A percentile compares a stretch with the other conserved stretches of the same genome.
Evolutionary conservation across 257 asterid species (phyloP).

Genomic region (Solanum corneliomulleri): DNA sequence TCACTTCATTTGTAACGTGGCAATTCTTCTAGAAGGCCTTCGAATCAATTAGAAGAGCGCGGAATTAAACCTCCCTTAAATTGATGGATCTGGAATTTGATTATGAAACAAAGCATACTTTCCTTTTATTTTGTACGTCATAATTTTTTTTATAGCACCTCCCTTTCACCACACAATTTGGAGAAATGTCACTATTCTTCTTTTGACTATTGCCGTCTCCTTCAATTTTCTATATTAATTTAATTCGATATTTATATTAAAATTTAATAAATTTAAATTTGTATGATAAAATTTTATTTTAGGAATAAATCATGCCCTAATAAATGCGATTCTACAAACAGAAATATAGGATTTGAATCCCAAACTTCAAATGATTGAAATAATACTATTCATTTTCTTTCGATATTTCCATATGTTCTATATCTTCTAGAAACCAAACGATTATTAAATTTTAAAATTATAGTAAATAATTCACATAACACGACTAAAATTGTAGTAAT

Average conservation of each 20-base stretch:
- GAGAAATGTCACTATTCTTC: constrained; percentile 7
- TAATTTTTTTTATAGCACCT: background rate
- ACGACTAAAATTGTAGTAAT: background rate
- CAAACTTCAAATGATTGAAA: background rate
- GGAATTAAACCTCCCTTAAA: no score
- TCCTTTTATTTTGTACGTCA: background rate
- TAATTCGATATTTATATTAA: background rate
- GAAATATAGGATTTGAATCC: background rate
- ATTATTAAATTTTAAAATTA: background rate
- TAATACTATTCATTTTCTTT: background rate
- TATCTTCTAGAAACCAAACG: background rate
- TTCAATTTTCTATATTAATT: background rate
- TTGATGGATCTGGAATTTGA: no score
- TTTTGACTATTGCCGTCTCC: background rate
- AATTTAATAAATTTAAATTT: background rate
- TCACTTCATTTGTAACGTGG: background rate
- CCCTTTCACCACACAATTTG: constrained; percentile 8
- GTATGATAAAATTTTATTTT: accelerated
- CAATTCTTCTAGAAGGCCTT: constrained; percentile 22
- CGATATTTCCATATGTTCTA: background rate
- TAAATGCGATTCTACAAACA: background rate
- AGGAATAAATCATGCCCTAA: accelerated
- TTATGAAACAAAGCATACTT: accelerated
- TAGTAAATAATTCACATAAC: background rate
- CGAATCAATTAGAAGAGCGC: background rate